Evolutionary conservation across 768 basidiomycete species (phyloP).

Genomic region (Auricularia auricula-judae): DNA sequence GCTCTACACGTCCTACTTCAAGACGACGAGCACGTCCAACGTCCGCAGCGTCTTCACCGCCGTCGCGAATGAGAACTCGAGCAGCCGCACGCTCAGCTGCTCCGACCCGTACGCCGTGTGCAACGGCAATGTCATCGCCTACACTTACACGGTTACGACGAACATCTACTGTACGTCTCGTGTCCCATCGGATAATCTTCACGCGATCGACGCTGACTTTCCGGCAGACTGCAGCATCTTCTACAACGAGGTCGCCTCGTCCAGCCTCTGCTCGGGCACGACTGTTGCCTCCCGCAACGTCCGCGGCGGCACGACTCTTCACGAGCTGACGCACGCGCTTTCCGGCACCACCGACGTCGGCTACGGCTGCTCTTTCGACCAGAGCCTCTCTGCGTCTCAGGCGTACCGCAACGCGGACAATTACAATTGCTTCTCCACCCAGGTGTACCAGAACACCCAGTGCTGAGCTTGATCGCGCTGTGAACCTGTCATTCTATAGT

Average conservation of each 20-base stretch:
- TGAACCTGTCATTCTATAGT: no score
- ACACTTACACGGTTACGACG: constrained; percentile 34
- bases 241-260: constrained; percentile 32
- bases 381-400: constrained; percentile 23
- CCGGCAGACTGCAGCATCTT: constrained; percentile 27
- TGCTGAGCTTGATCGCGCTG: constrained; percentile 17
- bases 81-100: constrained; percentile 32
- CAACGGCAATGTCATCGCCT: constrained; percentile 29
- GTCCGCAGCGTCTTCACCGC: constrained; percentile 25
- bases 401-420: constrained; percentile 32
- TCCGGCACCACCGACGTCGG: constrained; percentile 29
- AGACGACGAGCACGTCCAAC: constrained; percentile 21
- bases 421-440: constrained; percentile 31
- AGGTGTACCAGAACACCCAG: constrained; percentile 30
- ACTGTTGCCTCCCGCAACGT: constrained; percentile 33
- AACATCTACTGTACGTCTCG: constrained; percentile 29
- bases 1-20: constrained; percentile 31
- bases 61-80: constrained; percentile 31
- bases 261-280: constrained; percentile 31
- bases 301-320: constrained; percentile 36
- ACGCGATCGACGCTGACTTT: background rate
- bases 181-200: no score
- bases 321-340: constrained; percentile 38
- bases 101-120: constrained; percentile 25
- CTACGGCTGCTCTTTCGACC: constrained; percentile 32